Conservation (phyloP, 768 basidiomycete species). For the Leucosporidium creatinivorum region DNA sequence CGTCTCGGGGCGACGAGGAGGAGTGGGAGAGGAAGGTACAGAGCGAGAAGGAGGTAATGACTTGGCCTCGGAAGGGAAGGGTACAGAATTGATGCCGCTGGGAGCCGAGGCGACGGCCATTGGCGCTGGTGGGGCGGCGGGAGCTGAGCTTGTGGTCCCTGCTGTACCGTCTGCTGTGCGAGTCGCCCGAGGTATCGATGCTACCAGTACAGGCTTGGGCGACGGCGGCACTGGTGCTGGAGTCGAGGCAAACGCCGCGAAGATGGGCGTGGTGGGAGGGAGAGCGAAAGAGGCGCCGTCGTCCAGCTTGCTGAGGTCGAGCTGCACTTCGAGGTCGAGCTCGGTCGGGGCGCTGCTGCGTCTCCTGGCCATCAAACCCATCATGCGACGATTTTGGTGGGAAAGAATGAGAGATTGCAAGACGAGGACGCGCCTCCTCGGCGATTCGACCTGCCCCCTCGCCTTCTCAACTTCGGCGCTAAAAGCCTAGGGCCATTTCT, state of each 20-base stretch:
- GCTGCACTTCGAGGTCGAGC: too few relatives aligned
- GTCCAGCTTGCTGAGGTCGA: too few relatives aligned
- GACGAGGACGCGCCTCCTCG: too few relatives aligned
- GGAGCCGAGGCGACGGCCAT: background rate
- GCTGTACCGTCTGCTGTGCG: background rate
- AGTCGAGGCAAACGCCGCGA: slow-evolving; percentile 2
- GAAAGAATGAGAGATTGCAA: too few relatives aligned
- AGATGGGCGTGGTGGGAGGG: slow-evolving; percentile 7
- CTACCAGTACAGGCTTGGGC: background rate
- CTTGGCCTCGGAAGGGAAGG: background rate
- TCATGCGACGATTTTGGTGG: too few relatives aligned
- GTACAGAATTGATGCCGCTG: background rate
- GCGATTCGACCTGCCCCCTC: too few relatives aligned
- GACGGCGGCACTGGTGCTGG: background rate
- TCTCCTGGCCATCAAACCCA: too few relatives aligned
- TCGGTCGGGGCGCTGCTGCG: too few relatives aligned
- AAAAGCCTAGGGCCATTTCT: too few relatives aligned
- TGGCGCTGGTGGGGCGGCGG: background rate
- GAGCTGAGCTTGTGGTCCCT: background rate
- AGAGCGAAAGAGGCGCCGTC: background rate
- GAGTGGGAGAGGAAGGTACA: background rate
- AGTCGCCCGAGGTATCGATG: background rate
- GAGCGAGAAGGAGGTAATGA: too few relatives aligned
- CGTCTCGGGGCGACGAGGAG: background rate
- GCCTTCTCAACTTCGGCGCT: too few relatives aligned